Evolutionary conservation across 1,139 yeast genomes (phyloP).

Genomic region (Pichia norvegensis): DNA sequence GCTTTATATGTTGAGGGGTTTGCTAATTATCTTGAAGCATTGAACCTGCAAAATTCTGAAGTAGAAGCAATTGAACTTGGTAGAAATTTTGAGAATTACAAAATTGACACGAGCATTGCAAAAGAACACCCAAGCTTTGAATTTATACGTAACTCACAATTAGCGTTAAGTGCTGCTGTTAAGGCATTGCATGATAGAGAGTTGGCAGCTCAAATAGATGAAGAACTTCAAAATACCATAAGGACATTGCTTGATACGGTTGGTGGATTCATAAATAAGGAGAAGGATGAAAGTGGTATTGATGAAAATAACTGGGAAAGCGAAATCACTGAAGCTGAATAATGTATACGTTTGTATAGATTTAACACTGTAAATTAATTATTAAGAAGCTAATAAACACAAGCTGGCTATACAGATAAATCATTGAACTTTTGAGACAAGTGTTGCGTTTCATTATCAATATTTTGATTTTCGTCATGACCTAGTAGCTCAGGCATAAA

Average conservation of each 20-base stretch:
- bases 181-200: conserved; percentile 38
- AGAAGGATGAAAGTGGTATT: conserved; percentile 18
- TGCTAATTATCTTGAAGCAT: conserved; percentile 55
- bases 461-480: conserved; percentile 30
- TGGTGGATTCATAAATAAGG: conserved; percentile 50
- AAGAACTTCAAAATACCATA: conserved; percentile 49
- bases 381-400: neutral
- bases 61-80: conserved; percentile 27
- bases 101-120: conserved; percentile 27
- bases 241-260: conserved; percentile 41
- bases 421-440: conserved; percentile 1
- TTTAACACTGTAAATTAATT: neutral
- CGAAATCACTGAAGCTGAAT: conserved; percentile 26
- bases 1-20: conserved; percentile 76
- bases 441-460: neutral
- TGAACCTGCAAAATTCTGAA: conserved; percentile 30
- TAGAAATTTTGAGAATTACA: conserved; percentile 45
- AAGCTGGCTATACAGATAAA: conserved; percentile 2
- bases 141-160: conserved; percentile 39
- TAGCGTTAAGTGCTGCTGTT: conserved; percentile 50
- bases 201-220: conserved; percentile 43
- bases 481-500: conserved; percentile 23
- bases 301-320: conserved; percentile 37
- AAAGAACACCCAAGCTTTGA: conserved; percentile 28
- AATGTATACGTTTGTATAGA: neutral